Conservation (phyloP, 495 filamentous ascomycete genomes). For the Annulohypoxylon moriforme region DNA sequence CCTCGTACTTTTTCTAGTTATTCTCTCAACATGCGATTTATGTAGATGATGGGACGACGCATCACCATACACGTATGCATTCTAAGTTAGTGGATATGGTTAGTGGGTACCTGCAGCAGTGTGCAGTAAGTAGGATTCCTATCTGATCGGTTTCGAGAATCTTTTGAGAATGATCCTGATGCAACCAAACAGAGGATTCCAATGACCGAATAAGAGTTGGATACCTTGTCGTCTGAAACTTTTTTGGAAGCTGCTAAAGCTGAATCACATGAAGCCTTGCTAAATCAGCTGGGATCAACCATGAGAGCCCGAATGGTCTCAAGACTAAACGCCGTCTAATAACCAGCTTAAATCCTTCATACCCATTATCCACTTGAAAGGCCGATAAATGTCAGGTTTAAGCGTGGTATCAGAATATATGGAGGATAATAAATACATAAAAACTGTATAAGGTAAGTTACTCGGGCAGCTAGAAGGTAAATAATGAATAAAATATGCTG, state of each 20-base stretch:
- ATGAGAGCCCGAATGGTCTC: background rate
- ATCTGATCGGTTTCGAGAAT: conserved; percentile 13
- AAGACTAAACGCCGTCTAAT: background rate
- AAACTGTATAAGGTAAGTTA: conserved; percentile 5
- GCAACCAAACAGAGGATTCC: background rate
- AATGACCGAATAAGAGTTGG: background rate
- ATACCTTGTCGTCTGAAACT: background rate
- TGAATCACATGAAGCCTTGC: background rate
- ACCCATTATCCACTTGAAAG: background rate
- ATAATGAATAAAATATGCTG: background rate
- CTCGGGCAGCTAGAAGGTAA: background rate
- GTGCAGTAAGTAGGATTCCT: conserved; percentile 1
- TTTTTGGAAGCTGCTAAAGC: background rate
- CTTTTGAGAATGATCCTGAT: background rate
- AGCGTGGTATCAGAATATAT: background rate
- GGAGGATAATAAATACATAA: background rate
- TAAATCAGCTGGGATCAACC: background rate
- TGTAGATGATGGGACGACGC: conserved; percentile 9
- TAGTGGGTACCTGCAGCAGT: conserved; percentile 6
- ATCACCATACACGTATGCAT: background rate
- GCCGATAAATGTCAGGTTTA: background rate
- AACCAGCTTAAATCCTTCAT: background rate
- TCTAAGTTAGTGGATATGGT: background rate
- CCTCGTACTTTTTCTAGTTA: background rate
- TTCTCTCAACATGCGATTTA: background rate